Base-by-base conservation (phyloP, 495 filamentous ascomycete genomes). In the Aspergillus bridgeri region DNA sequence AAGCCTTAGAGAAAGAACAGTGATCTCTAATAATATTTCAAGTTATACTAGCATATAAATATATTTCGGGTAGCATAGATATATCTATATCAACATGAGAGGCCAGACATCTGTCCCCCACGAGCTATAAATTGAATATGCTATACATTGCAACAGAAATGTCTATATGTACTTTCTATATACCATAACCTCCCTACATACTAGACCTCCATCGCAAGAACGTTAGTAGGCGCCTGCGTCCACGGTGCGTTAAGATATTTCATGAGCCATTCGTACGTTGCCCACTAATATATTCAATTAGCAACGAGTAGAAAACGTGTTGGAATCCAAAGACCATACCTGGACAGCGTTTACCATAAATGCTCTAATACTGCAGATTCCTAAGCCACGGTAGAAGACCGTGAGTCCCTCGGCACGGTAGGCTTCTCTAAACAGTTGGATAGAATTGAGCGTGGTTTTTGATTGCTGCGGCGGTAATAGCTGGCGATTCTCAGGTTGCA, bases 191-290 rank as follows among this genome's bases (percentile, higher is more conserved):
- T 27, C 25, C 7, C 3, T 27, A 27, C 7, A 38, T 2, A 15
- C 33, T 38, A 38, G 7, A 38, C 33, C 3, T 38, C 33, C 17
- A 15, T 38, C 13, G 33, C 11, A 4, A 38, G 7, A 15, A 38
- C 13, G 33, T 38, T 38, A 38, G 11, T 22, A 44, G 56, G 38
- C 23, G 25, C 4, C 42, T 61, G 46, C 43, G 53, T 59, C 57
- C 42, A 57, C 5, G 60, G 33, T 55, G 51, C 57, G 38, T 65
- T 69, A 27, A 78, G 61, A 47, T 63, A 68, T 52, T 68, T 74
- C 85, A 94, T 90, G 62, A 89, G 78, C 86, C 86, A 89, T 74
- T 94, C 90, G 72, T 94, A 96, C 25, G 90, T 83, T 4, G 85
- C 86, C 90, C 90, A 96, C 78, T 96, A 45, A 6, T 15, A 6